Conservation (phyloP, 2,329 filamentous ascomycete genomes). For the Sporothrix inflata region DNA sequence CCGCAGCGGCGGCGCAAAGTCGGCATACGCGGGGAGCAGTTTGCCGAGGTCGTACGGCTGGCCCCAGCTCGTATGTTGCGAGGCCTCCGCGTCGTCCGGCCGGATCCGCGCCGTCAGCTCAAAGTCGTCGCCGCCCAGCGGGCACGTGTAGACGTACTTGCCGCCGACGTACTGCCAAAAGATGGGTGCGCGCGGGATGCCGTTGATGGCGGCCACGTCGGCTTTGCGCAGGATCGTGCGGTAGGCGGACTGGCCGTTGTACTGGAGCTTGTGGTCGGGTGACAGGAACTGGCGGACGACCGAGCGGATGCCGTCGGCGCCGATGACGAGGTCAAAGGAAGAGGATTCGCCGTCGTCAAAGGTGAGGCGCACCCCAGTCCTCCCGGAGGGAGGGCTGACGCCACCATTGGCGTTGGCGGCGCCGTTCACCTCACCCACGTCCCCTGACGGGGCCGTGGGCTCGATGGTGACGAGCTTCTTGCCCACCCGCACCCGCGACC, state of each 20-base stretch:
- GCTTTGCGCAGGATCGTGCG: conserved; percentile 40
- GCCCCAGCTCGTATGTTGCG: conserved; percentile 41
- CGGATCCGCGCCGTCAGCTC: conserved; percentile 41
- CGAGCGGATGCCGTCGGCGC: conserved; percentile 57
- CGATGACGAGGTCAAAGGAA: conserved; percentile 52
- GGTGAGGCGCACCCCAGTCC: no score
- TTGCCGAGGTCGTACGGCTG: conserved; percentile 34
- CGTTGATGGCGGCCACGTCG: conserved; percentile 38
- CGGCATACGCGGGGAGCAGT: conserved; percentile 37
- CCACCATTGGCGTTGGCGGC: conserved; percentile 30
- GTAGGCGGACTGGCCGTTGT: conserved; percentile 46
- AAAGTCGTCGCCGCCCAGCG: conserved; percentile 42
- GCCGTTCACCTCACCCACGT: background rate
- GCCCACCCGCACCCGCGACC: conserved; percentile 48
- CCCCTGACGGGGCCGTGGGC: background rate
- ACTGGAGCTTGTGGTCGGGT: conserved; percentile 49
- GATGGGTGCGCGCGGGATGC: conserved; percentile 38
- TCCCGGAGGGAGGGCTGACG: no score
- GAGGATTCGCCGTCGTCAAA: conserved; percentile 51
- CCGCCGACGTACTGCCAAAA: conserved; percentile 43
- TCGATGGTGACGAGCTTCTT: conserved; percentile 49
- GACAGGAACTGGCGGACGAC: conserved; percentile 42
- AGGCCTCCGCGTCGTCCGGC: conserved; percentile 34
- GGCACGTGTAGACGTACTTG: conserved; percentile 42
- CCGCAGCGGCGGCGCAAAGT: conserved; percentile 41